Evolutionary conservation across 2,329 filamentous ascomycete genomes (phyloP).

Genomic region (Beauveria caledonica): DNA sequence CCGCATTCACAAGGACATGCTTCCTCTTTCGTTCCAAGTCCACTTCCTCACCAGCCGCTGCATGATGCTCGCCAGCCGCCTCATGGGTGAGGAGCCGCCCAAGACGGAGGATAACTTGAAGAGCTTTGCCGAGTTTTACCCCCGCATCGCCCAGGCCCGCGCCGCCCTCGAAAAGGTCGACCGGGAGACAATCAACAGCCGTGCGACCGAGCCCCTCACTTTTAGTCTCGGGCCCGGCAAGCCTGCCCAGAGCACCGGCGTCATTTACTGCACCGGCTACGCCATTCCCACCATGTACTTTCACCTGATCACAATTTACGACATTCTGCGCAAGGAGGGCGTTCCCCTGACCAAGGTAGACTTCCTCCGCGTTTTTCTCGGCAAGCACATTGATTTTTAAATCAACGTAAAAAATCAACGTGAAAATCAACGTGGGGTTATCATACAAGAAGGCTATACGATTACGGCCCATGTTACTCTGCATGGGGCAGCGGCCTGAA

Average conservation of each 20-base stretch:
- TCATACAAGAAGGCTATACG: not conserved
- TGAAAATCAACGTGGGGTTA: not conserved
- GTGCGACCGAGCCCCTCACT: constrained; percentile 20
- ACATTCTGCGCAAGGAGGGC: constrained; percentile 52
- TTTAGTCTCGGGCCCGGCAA: constrained; percentile 24
- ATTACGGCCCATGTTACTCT: not conserved
- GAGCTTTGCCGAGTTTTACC: constrained; percentile 27
- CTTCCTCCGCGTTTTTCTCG: constrained; percentile 34
- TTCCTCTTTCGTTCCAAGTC: constrained; percentile 34
- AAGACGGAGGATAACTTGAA: constrained; percentile 19
- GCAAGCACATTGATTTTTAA: constrained; percentile 16
- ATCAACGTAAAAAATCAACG: not conserved
- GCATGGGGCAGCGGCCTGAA: too few species aligned
- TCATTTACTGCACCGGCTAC: constrained; percentile 39
- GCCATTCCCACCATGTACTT: constrained; percentile 56
- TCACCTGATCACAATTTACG: constrained; percentile 52
- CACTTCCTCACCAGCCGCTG: constrained; percentile 22
- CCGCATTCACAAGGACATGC: constrained; percentile 34
- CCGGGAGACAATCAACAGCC: constrained; percentile 25
- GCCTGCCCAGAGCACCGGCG: constrained; percentile 18
- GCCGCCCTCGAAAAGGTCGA: constrained; percentile 25
- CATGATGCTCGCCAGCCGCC: constrained; percentile 26
- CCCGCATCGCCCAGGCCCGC: constrained; percentile 25
- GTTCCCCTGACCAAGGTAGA: constrained; percentile 54
- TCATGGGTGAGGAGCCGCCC: constrained; percentile 23